Evolutionary conservation across 345 rosid species (phyloP).

Genomic region (Capsella bursapastoris): DNA sequence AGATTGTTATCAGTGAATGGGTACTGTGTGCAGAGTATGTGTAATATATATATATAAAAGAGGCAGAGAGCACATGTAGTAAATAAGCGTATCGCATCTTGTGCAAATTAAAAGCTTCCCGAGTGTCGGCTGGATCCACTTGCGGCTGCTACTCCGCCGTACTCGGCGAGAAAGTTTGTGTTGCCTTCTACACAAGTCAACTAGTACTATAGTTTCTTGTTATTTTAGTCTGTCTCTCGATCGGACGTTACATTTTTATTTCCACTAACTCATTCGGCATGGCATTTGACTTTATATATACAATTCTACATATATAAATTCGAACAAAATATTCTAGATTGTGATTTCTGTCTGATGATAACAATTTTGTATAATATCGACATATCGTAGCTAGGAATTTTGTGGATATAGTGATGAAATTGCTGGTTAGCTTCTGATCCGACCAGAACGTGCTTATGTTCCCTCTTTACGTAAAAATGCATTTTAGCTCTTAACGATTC

Average conservation of each 20-base stretch:
- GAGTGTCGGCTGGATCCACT: conserved; percentile 45
- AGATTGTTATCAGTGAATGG: conserved; percentile 3
- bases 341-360: background rate
- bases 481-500: conserved; percentile 10
- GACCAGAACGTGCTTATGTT: conserved; percentile 29
- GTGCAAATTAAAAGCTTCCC: conserved; percentile 35
- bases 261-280: conserved; percentile 2
- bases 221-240: conserved; percentile 15
- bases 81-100: conserved; percentile 32
- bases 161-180: conserved; percentile 30
- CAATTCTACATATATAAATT: background rate
- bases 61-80: conserved; percentile 28
- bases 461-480: background rate
- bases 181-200: conserved; percentile 43
- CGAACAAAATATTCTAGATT: background rate
- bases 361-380: background rate
- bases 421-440: conserved; percentile 19
- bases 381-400: background rate
- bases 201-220: conserved; percentile 10
- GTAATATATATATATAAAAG: conserved; percentile 22
- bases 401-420: background rate
- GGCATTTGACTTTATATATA: background rate
- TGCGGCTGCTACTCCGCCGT: conserved; percentile 49
- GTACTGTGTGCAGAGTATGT: background rate
- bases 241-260: background rate